Percentiles rank a stretch among this genome's conserved stretches.
These are phyloP conservation scores for Hortiboletus flavorubellus DNA, from an alignment of 768 basidiomycete species.

Conservation along the genomic window DNA sequence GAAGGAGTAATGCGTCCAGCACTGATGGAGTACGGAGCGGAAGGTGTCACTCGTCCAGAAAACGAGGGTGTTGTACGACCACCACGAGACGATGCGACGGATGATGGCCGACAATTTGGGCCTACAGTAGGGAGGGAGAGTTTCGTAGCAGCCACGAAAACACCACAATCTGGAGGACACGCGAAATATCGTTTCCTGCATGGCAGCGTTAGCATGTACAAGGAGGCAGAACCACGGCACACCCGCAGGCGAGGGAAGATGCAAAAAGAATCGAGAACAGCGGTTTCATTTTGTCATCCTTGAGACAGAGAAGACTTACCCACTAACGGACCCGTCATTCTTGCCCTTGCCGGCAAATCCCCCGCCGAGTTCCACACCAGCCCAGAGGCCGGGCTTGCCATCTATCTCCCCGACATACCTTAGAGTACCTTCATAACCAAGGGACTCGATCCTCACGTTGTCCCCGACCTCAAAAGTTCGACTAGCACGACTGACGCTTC, in stretches of 20 bases:
- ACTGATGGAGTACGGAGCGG: conserved; percentile 33
- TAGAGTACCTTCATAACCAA: conserved; percentile 84
- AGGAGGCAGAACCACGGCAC: neutral
- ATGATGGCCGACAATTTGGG: conserved; percentile 60
- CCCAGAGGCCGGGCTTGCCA: conserved; percentile 88
- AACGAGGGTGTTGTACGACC: conserved; percentile 43
- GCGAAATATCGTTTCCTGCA: conserved; percentile 77
- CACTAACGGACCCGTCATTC: conserved; percentile 86
- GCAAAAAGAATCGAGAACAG: neutral
- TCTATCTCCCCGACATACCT: conserved; percentile 82
- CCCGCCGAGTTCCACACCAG: conserved; percentile 85
- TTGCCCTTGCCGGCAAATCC: conserved; percentile 91
- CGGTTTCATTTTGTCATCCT: neutral
- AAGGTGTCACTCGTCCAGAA: conserved; percentile 47
- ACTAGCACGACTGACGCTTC: conserved; percentile 44
- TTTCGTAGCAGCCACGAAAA: conserved; percentile 83
- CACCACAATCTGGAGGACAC: conserved; percentile 83
- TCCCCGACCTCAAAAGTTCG: conserved; percentile 69
- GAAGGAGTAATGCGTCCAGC: conserved; percentile 60
- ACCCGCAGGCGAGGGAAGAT: neutral
- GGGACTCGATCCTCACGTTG: conserved; percentile 79
- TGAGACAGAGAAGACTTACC: conserved; percentile 51
- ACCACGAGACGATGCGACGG: conserved; percentile 70
- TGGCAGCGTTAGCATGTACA: conserved; percentile 8
- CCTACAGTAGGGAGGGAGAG: conserved; percentile 75